These are phyloP conservation scores for Hymenoscyphus albidus DNA, from an alignment of 2,329 filamentous ascomycete species.

Conservation along the genomic window DNA sequence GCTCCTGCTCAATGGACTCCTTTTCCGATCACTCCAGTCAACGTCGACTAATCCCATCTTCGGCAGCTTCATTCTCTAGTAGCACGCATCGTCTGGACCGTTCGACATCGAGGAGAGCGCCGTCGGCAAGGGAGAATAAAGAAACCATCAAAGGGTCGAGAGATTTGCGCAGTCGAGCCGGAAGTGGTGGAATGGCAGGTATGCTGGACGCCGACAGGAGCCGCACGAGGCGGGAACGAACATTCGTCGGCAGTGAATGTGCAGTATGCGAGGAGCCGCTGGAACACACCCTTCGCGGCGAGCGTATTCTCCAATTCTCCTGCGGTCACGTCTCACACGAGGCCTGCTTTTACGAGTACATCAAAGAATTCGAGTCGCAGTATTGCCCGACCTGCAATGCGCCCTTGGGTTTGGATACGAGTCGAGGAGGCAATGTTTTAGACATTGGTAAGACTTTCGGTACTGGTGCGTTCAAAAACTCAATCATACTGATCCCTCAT, in stretches of 20 bases:
- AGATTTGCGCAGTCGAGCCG: conserved; percentile 29
- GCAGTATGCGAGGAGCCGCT: conserved; percentile 95
- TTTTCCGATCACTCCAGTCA: conserved; percentile 6
- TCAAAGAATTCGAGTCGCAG: conserved; percentile 89
- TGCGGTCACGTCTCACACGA: conserved; percentile 97
- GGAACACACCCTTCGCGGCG: conserved; percentile 90
- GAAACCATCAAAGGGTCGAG: conserved; percentile 17
- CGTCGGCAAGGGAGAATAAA: background rate
- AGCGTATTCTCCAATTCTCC: conserved; percentile 91
- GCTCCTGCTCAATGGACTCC: background rate
- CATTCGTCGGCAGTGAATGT: conserved; percentile 92
- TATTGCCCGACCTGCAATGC: conserved; percentile 93
- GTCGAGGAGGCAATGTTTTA: conserved; percentile 85
- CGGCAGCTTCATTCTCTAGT: conserved; percentile 14
- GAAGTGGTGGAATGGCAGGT: conserved; percentile 49
- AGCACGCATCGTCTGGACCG: conserved; percentile 12
- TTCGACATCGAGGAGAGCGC: background rate
- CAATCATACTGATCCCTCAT: conserved; percentile 21
- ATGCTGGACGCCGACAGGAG: conserved; percentile 72
- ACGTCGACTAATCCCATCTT: conserved; percentile 16
- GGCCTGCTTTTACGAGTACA: conserved; percentile 98
- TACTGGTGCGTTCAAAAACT: conserved; percentile 33
- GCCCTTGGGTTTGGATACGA: conserved; percentile 85
- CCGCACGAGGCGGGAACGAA: conserved; percentile 80
- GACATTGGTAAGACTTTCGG: conserved; percentile 66